A percentile compares a stretch with the other conserved stretches of the same genome.
These are phyloP conservation scores for Hirschfeldia incana DNA, from an alignment of 345 rosid genomes.

Conservation along the genomic window DNA sequence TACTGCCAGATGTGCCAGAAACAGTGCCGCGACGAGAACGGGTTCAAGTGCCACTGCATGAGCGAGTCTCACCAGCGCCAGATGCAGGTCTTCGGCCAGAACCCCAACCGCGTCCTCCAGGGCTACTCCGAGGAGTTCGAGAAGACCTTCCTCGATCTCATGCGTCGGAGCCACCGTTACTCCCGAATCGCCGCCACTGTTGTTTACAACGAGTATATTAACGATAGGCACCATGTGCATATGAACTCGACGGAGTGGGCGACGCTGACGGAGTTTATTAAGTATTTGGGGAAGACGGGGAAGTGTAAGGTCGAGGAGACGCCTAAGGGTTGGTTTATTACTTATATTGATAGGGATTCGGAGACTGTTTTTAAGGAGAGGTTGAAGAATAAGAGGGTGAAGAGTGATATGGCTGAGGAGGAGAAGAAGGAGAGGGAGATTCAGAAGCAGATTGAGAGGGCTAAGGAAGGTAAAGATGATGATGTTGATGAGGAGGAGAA, in stretches of 20 bases:
- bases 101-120: conserved; percentile 67
- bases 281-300: conserved; percentile 75
- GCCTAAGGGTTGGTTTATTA: conserved; percentile 96
- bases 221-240: conserved; percentile 86
- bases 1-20: conserved; percentile 99
- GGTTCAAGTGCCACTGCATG: conserved; percentile 99
- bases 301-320: conserved; percentile 97
- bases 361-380: conserved; percentile 87
- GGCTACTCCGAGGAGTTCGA: conserved; percentile 96
- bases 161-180: conserved; percentile 85
- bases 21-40: conserved; percentile 96
- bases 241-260: conserved; percentile 97
- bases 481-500: neutral
- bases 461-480: conserved; percentile 37
- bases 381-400: conserved; percentile 77
- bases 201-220: conserved; percentile 85
- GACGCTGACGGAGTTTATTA: conserved; percentile 82
- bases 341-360: conserved; percentile 80
- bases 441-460: conserved; percentile 79
- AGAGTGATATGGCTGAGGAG: conserved; percentile 79
- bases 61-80: conserved; percentile 95
- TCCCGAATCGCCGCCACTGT: conserved; percentile 95
- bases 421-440: conserved; percentile 92
- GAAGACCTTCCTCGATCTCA: conserved; percentile 63
- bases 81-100: conserved; percentile 88